Base-by-base conservation (phyloP, 257 asterid species). In the Lavandula angustifolia region DNA sequence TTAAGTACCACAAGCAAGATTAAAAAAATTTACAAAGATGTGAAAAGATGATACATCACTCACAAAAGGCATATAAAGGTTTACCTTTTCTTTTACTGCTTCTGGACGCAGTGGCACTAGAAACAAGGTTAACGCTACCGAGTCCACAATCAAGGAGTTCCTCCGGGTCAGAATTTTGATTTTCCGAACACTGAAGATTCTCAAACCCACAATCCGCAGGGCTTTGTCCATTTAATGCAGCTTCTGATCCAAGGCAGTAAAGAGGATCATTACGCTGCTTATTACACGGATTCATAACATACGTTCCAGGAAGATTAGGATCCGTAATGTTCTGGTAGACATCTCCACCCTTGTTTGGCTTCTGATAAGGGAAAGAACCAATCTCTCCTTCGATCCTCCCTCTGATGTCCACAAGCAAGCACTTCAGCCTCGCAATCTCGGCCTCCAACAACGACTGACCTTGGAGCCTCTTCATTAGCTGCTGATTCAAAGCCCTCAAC, bases 371-470 rank as follows among this genome's bases (percentile, higher is more conserved):
- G 48, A 89, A 92, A 37, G 96, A 85, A 31, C 99, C 99, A 70
- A 92, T 87, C 75, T 89, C 99, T 12, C 99, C 97, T 77, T 92
- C 99, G 12, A 92, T 86, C 76, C 99, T 84, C 66, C 99, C 99
- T 67, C 97, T 78, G 8, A 92, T 83, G 66, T 92, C 99, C 53
- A 92, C 99, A 40, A 92, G 94, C 86, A 92, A 79, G 73, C 96
- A 92, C 85, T 90, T 92, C 31, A 92, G 91, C 78, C 99, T 76
- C 12, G 96, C 84, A 64, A 87, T 72, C 84, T 92, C 99, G 50
- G 97, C 97, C 83, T 92, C 99, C 76, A 92, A 67, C 57, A 84
- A 66, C 40, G 96, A 80, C 81, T 85, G 99, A 27, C 94, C 84
- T 68, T 92, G 97, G 43, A 92, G 74, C 79, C 95, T 82, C 90